Conservation (phyloP, 352 stramenopile genomes). For the Pythium periplocum region DNA sequence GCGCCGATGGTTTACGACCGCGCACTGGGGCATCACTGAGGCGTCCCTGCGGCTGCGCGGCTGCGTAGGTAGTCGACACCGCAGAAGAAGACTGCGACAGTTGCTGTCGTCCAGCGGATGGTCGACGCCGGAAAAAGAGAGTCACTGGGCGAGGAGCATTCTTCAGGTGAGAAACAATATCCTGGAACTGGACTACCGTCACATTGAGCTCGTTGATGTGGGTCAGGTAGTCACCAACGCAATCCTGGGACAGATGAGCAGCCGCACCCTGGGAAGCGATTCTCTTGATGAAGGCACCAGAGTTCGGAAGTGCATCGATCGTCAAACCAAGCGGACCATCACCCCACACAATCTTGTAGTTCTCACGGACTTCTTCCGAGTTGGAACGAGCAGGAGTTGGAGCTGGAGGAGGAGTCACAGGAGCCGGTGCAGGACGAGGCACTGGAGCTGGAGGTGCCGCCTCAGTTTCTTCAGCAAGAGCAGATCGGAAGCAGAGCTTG, state of each 20-base stretch:
- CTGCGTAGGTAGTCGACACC: constrained; percentile 20
- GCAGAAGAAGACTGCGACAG: constrained; percentile 39
- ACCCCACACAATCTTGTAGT: constrained; percentile 82
- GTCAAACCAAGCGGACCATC: constrained; percentile 69
- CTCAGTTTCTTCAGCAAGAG: constrained; percentile 28
- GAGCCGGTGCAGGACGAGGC: constrained; percentile 4
- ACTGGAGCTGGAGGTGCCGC: constrained; percentile 8
- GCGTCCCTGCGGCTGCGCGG: constrained; percentile 1
- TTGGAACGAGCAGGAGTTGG: constrained; percentile 22
- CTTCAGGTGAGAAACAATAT: constrained; percentile 78
- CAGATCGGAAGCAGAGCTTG: constrained; percentile 55
- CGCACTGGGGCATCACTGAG: constrained; percentile 1
- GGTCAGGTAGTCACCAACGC: constrained; percentile 72
- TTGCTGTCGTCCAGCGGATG: constrained; percentile 13
- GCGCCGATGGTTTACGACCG: constrained; percentile 19
- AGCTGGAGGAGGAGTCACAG: constrained; percentile 5
- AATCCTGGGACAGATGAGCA: constrained; percentile 71
- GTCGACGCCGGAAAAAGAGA: constrained; percentile 60
- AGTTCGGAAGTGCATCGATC: constrained; percentile 63
- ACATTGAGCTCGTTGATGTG: constrained; percentile 87
- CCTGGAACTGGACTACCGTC: constrained; percentile 58
- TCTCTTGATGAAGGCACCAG: constrained; percentile 80
- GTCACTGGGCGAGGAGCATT: constrained; percentile 74
- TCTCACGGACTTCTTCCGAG: constrained; percentile 24
- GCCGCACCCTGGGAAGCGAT: constrained; percentile 69